Percentiles rank a stretch among this genome's conserved stretches.
phyloP scores from a whole-genome alignment of 306 rosid genomes.

The Pyrus bretschneideri region DNA sequence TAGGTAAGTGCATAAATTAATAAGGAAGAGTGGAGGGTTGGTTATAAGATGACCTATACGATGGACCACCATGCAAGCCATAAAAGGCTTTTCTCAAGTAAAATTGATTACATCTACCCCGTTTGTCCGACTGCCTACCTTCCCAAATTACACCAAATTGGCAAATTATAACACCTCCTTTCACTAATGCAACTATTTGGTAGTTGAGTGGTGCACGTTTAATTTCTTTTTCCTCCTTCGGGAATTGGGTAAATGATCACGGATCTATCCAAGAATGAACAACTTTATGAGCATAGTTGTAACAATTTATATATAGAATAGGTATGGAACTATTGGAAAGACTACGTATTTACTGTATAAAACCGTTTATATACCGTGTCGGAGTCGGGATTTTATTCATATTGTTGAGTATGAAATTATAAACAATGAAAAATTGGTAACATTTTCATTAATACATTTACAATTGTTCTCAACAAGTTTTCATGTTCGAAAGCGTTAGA shows the following conservation, averaged over 20 bases:
- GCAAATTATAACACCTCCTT: too few species aligned
- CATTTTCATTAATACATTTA: too few species aligned
- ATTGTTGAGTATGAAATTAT: too few species aligned
- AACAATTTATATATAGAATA: too few species aligned
- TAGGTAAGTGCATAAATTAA: constrained; percentile 34
- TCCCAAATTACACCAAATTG: not conserved
- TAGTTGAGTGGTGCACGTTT: not conserved
- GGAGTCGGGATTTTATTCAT: not conserved
- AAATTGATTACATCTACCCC: not conserved
- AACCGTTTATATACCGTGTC: too few species aligned
- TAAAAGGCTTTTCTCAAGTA: not conserved
- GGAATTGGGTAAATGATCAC: not conserved
- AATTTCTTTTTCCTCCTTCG: not conserved
- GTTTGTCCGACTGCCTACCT: not conserved
- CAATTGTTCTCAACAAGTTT: too few species aligned
- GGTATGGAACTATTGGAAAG: too few species aligned
- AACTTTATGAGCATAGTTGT: too few species aligned
- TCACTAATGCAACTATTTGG: not conserved
- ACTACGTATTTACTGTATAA: too few species aligned
- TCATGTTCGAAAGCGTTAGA: too few species aligned
- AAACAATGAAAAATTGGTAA: too few species aligned
- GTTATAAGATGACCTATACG: not conserved
- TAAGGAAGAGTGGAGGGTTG: not conserved
- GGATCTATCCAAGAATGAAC: too few species aligned
- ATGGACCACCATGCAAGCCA: not conserved